phyloP scores from a whole-genome alignment of 331 rosid genomes.

The Malus hybrid region DNA sequence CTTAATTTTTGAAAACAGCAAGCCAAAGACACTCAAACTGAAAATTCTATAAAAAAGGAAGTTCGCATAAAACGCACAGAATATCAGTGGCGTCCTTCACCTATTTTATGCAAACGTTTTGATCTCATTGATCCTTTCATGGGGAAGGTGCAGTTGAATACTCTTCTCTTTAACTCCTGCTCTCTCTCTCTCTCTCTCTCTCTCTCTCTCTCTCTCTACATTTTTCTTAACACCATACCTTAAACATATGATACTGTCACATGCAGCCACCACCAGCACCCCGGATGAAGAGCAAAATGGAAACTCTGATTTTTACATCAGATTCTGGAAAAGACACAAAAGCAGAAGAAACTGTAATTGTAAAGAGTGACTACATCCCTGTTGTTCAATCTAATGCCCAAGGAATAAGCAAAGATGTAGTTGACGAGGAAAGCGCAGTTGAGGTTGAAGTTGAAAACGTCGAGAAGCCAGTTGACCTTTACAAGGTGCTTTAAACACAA shows the following conservation, averaged over 20 bases:
- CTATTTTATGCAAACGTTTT: conserved; percentile 92
- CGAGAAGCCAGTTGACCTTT: conserved; percentile 96
- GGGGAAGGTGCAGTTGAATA: conserved; percentile 64
- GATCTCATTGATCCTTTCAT: conserved; percentile 94
- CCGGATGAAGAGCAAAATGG: conserved; percentile 78
- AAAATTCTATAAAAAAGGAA: conserved; percentile 40
- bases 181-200: neutral
- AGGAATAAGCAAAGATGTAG: conserved; percentile 21
- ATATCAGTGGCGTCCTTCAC: conserved; percentile 87
- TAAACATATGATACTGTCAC: conserved; percentile 12
- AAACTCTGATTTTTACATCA: conserved; percentile 71
- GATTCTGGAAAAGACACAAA: conserved; percentile 56
- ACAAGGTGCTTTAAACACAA: conserved; percentile 52
- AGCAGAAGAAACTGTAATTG: conserved; percentile 34
- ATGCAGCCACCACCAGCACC: conserved; percentile 93
- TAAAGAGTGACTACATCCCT: conserved; percentile 23
- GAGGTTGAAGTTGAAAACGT: conserved; percentile 75
- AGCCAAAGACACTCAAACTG: conserved; percentile 45
- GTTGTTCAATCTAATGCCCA: conserved; percentile 35
- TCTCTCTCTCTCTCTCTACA: neutral
- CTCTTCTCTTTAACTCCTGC: neutral
- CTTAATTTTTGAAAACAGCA: conserved; percentile 40
- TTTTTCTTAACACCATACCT: neutral
- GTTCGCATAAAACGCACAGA: conserved; percentile 74
- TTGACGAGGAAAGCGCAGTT: conserved; percentile 36